Evolutionary conservation across 2,329 filamentous ascomycete genomes (phyloP).

Genomic region (Fusarium veterinarium): DNA sequence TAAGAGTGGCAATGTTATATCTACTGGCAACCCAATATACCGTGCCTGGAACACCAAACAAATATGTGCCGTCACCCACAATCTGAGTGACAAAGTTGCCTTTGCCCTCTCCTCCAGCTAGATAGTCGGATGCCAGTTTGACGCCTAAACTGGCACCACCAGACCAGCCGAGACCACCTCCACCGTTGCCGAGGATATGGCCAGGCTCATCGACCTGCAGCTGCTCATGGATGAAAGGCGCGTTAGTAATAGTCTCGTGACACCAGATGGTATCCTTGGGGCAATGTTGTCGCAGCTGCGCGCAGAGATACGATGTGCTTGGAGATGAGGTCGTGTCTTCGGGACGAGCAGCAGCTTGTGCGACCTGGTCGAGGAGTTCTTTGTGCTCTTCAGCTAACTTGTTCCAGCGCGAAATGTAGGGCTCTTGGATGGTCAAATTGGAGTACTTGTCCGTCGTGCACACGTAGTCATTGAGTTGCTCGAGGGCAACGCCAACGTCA

Average conservation of each 20-base stretch:
- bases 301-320: neutral
- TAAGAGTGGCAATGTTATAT: slow-evolving; percentile 60
- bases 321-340: neutral
- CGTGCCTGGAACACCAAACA: slow-evolving; percentile 61
- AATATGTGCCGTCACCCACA: slow-evolving; percentile 62
- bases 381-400: neutral
- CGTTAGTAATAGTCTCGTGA: slow-evolving; percentile 80
- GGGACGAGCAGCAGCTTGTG: neutral
- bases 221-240: slow-evolving; percentile 73
- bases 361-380: neutral
- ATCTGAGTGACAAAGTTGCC: slow-evolving; percentile 58
- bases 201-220: slow-evolving; percentile 74
- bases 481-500: slow-evolving; percentile 71
- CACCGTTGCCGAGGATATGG: slow-evolving; percentile 81
- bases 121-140: slow-evolving; percentile 69
- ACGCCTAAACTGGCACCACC: slow-evolving; percentile 74
- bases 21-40: slow-evolving; percentile 62
- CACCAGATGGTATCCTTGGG: slow-evolving; percentile 70
- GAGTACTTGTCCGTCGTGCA: neutral
- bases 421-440: neutral
- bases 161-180: slow-evolving; percentile 81
- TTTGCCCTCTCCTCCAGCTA: slow-evolving; percentile 40
- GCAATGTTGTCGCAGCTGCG: slow-evolving; percentile 17
- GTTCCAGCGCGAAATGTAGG: neutral
- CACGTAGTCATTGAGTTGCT: slow-evolving; percentile 13